phyloP scores from a whole-genome alignment of 768 basidiomycete species.

The Neoboletus brunneissimus region DNA sequence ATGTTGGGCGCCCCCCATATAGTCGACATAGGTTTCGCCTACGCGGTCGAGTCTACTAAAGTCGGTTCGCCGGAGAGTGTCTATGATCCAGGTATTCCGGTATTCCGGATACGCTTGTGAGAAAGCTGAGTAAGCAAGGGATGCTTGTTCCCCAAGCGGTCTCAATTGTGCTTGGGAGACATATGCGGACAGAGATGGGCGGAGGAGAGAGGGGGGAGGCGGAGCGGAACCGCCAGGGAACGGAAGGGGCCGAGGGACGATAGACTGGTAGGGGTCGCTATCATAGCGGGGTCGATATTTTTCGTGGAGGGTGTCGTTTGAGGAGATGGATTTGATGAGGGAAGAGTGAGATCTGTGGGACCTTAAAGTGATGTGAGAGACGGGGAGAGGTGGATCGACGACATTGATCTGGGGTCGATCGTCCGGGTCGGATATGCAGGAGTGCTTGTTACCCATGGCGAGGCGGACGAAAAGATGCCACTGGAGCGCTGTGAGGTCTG shows the following conservation, averaged over 20 bases:
- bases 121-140: constrained; percentile 49
- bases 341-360: constrained; percentile 38
- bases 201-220: background rate
- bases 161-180: constrained; percentile 24
- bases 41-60: constrained; percentile 55
- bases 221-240: background rate
- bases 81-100: constrained; percentile 65
- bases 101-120: constrained; percentile 51
- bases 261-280: constrained; percentile 1
- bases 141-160: constrained; percentile 35
- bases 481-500: background rate
- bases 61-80: constrained; percentile 63
- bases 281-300: constrained; percentile 19
- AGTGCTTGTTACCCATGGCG: constrained; percentile 33
- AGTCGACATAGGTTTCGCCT: constrained; percentile 80
- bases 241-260: constrained; percentile 1
- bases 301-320: constrained; percentile 42
- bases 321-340: constrained; percentile 34
- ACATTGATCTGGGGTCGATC: constrained; percentile 3
- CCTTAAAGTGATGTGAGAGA: constrained; percentile 39
- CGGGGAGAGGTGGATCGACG: constrained; percentile 11
- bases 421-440: constrained; percentile 16
- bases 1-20: constrained; percentile 81
- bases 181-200: constrained; percentile 21
- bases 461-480: background rate